Evolutionary conservation across 768 basidiomycete species (phyloP).

Genomic region (Lentinula edodes): DNA sequence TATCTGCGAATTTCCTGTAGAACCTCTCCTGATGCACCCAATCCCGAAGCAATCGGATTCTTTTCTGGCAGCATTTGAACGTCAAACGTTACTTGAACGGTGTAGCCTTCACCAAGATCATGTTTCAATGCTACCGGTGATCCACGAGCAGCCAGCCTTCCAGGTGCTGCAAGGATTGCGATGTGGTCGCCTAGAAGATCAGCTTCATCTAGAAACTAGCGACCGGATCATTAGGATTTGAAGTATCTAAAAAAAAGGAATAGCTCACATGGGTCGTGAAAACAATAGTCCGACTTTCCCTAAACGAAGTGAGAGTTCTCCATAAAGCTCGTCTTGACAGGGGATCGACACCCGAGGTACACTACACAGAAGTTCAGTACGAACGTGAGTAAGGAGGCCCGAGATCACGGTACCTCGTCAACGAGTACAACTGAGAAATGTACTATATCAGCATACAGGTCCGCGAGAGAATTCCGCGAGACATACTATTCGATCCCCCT

Average conservation of each 20-base stretch:
- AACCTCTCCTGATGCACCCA: conserved; percentile 23
- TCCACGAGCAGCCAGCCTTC: conserved; percentile 67
- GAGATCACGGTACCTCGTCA: conserved; percentile 33
- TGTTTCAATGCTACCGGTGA: conserved; percentile 73
- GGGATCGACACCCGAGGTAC: conserved; percentile 80
- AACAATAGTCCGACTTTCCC: conserved; percentile 60
- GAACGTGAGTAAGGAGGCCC: too few species aligned
- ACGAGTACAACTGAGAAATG: conserved; percentile 42
- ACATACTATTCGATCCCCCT: conserved; percentile 66
- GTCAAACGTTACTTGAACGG: conserved; percentile 47
- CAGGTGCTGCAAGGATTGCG: conserved; percentile 69
- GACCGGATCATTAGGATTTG: background rate
- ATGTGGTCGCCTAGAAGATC: conserved; percentile 75
- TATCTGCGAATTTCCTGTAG: conserved; percentile 36
- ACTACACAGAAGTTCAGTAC: conserved; percentile 20
- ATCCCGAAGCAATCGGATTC: conserved; percentile 10
- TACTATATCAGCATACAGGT: background rate
- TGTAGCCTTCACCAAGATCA: conserved; percentile 68
- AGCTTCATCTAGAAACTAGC: conserved; percentile 71
- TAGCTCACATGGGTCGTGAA: conserved; percentile 71
- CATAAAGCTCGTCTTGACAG: conserved; percentile 73
- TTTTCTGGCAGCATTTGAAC: conserved; percentile 19
- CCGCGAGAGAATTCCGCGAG: background rate
- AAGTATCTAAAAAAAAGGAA: background rate
- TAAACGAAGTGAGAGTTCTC: conserved; percentile 64